Conservation (phyloP, 2,329 filamentous ascomycete genomes). For the Madurella fahalii region DNA sequence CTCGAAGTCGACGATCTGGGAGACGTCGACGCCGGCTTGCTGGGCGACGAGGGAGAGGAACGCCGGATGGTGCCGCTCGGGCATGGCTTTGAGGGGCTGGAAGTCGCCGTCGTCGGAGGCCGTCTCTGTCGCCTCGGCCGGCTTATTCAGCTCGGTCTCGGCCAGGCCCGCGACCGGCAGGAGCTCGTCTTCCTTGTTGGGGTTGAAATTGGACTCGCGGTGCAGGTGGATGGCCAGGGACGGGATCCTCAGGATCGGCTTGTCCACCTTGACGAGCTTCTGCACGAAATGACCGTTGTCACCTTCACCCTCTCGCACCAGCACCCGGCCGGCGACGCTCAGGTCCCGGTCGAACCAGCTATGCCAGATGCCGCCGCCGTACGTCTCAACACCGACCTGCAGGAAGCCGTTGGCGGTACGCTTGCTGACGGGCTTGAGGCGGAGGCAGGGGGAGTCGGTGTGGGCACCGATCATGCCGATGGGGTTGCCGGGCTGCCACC, state of each 20-base stretch:
- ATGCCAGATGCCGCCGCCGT: constrained; percentile 96
- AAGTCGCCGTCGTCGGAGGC: constrained; percentile 51
- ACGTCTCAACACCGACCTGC: constrained; percentile 94
- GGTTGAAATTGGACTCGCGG: constrained; percentile 77
- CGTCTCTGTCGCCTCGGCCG: constrained; percentile 41
- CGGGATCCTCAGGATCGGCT: constrained; percentile 86
- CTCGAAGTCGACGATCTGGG: constrained; percentile 87
- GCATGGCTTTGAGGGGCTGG: constrained; percentile 70
- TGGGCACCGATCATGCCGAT: constrained; percentile 93
- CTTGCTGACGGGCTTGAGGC: constrained; percentile 92
- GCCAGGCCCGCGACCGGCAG: constrained; percentile 90
- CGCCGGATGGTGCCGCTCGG: constrained; percentile 82
- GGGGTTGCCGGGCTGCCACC: constrained; percentile 88
- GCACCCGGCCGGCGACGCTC: constrained; percentile 80
- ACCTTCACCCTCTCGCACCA: constrained; percentile 66
- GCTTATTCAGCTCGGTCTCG: constrained; percentile 81
- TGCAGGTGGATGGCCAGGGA: constrained; percentile 93
- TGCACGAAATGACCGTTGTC: constrained; percentile 71
- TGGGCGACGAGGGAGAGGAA: constrained; percentile 80
- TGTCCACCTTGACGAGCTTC: constrained; percentile 84
- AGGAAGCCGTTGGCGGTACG: constrained; percentile 82
- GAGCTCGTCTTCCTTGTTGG: constrained; percentile 95
- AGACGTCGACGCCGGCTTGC: constrained; percentile 65
- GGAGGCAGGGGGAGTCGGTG: constrained; percentile 88
- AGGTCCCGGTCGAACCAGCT: constrained; percentile 97